Base-by-base conservation (phyloP, 1,284 basidiomycete species). In the Gastroboletus turbinatus region DNA sequence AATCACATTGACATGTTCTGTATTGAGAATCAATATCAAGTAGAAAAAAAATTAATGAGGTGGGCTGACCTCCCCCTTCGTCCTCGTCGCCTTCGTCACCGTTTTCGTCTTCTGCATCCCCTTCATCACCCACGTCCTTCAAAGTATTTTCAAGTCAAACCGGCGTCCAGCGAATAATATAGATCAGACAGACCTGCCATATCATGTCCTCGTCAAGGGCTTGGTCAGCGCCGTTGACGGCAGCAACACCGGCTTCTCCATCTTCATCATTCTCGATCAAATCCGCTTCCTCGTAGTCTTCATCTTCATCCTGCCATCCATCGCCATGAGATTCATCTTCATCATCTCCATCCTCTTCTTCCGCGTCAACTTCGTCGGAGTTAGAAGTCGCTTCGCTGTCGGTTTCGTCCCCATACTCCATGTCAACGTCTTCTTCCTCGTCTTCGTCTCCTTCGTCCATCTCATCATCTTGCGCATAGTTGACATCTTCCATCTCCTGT, bases 361-460 rank as follows among this genome's bases (percentile, higher is more conserved):
- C 87, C 11, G 78, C 84, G 13, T 59, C 65, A 39, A 85, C 84
- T 17, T 87, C 87, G 45, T 88, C 87, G 9, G 84, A 81, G 61
- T 83, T 75, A 3, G 88, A 89, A 7, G 88, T 90, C 55, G 87
- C 85, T 57, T 91, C 90, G 55, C 88, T 91, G 23, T 85, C 88
- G 1, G 87, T 89, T 57, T 89, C 88, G 44, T 92, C 89, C 9
- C 82, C 90, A 58, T 87, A 92, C 44, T 94, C 92, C 82, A 94
- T 93, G 55, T 94, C 92, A 29, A 91, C 88, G 56, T 93, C 90
- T 52, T 88, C 90, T 17, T 87, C 89, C 10, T 86, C 88, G 25
- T 87, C 88, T 14, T 87, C 91, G 38, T 86, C 89, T 54, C 88
- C 89, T 33, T 90, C 91, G 52, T 88, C 89, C 79, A 92, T 90